Base-by-base conservation (phyloP, 805 yeast genomes). In the Saccharomycopsis sp. region DNA sequence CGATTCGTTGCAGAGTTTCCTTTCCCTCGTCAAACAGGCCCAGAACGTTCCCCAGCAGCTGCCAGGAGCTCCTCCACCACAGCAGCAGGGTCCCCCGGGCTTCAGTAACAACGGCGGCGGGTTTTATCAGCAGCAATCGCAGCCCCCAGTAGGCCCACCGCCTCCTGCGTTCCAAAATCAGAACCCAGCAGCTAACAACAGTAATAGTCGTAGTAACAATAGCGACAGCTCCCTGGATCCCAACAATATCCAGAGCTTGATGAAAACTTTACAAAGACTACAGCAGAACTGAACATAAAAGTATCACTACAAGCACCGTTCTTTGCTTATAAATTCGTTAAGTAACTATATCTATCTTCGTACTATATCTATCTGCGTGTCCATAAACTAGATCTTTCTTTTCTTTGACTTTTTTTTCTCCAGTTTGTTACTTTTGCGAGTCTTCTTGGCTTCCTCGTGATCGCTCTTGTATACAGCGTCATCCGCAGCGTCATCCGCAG, bases 1-100 rank as follows among this genome's bases (percentile, higher is more conserved):
- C 21, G 63, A 61, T 24, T 64, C 73, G 2, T 55, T 72, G n/a
- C 72, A 70, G 51, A 69, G 64, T 54, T 68, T 72, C 57, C 56
- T 71, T 51, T 58, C 68, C 8, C 56, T 71, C 53, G 67, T 70
- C 8, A 58, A 60, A 53, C 59, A 48, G 37, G 16, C 37, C 20
- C 58, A 58, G 46, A 29, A 15, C 24, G 40, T 15, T 15, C 54
- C 15, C 23, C 52, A 24, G 47, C 40, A 40, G 16, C 53, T 15
- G 24, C 52, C 14, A 29, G 52, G 14, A 50, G 53, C 14, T 8
- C 14, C 16, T 51, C 20, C n/a, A 12, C 41, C 53, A 47, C 51
- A 50, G 23, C 52, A 53, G 24, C 54, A 55, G 46, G 40, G 29
- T 15, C 57, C 41, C 2, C 53, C n/a, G 18, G 50, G 24, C 34